Evolutionary conservation across 495 filamentous ascomycete genomes (phyloP), one percentile per base, ranked within the genome.

Genomic region (Podospora tetraspora): DNA sequence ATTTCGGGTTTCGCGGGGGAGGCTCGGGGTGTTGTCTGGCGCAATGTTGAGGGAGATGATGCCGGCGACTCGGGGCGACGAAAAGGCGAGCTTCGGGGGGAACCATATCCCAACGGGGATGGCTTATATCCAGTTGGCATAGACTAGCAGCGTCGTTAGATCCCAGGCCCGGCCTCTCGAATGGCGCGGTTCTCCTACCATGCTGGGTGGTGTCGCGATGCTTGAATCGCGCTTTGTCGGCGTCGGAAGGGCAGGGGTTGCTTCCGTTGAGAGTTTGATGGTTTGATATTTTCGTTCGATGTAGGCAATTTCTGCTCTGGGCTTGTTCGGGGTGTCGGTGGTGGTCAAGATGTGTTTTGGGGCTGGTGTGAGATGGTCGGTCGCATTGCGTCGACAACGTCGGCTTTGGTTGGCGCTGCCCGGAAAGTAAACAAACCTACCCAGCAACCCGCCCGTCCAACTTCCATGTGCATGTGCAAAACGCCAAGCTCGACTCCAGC

Each of bases 71-170:
- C 83, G 13, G 88, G 88, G 62, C 90, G 84, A 12, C 89, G 87
- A 74, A 93, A 93, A n/a, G 91, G 91, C 8, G 90, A 92, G 64
- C 85, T 85, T 76, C 91, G 83, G 57, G 89, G 87, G 12, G 90
- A 91, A 21, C 72, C 70, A 29, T 76, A 74, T 9, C 75, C 73
- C 66, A 77, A 66, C 27, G 75, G 75, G 27, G 75, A 77, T n/a
- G 90, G 89, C 74, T 91, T 91, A 80, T 91, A 92, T 60, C 85
- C 76, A 56, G 81, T 70, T 66, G 84, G 74, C 72, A 81, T 82
- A 57, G 85, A 74, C 85, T 87, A 1, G n/a, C 13, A 13, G 22
- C 3, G 1, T 6, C 13, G 58, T 66, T n/a, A 66, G 65, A 13
- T 8, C 2, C 7, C 22, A 11, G 0, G n/a, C 2, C 2, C 19